Evolutionary conservation across 2,329 filamentous ascomycete species (phyloP).

Genomic region (Arachnopeziza araneosa): DNA sequence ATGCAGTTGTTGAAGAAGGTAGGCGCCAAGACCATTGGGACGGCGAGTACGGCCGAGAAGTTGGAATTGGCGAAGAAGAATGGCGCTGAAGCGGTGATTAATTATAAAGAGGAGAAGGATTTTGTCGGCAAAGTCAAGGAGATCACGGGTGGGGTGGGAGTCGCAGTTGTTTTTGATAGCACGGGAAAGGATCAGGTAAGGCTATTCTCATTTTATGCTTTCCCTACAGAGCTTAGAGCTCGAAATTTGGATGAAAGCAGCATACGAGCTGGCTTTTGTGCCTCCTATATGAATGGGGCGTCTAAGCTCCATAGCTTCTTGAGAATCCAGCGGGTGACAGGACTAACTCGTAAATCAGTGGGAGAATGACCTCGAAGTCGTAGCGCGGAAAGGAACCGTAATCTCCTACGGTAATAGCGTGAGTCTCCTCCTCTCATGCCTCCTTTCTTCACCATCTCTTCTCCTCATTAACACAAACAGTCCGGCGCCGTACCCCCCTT

Average conservation of each 20-base stretch:
- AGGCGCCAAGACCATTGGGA: constrained; percentile 75
- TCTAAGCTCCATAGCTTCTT: too few species aligned
- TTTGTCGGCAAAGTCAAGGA: constrained; percentile 56
- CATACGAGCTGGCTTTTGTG: too few species aligned
- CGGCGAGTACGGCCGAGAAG: constrained; percentile 70
- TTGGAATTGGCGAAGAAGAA: constrained; percentile 60
- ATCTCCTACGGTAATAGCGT: constrained; percentile 76
- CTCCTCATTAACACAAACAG: constrained; percentile 24
- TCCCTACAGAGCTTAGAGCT: too few species aligned
- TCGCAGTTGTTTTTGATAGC: constrained; percentile 76
- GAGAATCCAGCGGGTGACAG: too few species aligned
- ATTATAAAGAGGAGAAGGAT: constrained; percentile 57
- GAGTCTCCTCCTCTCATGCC: constrained; percentile 31
- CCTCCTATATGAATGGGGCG: too few species aligned
- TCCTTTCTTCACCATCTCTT: not conserved
- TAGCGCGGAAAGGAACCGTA: constrained; percentile 72
- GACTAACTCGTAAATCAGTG: too few species aligned
- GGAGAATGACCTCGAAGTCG: constrained; percentile 66
- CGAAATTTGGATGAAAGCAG: too few species aligned
- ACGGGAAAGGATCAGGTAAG: constrained; percentile 81
- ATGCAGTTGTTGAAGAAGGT: constrained; percentile 67
- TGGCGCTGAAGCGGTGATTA: constrained; percentile 67
- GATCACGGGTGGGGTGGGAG: constrained; percentile 67
- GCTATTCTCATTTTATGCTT: too few species aligned
- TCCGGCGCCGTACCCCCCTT: constrained; percentile 71